phyloP scores from a whole-genome alignment of 2,329 filamentous ascomycete species.

The Fusarium sp. region DNA sequence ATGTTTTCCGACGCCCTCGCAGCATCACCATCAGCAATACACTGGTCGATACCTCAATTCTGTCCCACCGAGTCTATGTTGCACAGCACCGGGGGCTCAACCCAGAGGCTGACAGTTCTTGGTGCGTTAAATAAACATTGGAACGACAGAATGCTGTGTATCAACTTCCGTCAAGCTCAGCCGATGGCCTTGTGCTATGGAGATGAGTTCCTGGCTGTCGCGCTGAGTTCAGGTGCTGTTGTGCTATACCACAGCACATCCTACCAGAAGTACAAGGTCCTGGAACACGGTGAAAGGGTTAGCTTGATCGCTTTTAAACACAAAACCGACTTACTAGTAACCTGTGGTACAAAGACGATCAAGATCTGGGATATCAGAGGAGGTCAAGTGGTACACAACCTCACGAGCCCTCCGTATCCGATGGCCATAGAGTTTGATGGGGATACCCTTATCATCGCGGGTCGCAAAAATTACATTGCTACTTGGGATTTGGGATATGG shows the following conservation, averaged over 20 bases:
- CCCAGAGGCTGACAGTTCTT: constrained; percentile 38
- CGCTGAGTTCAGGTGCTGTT: constrained; percentile 40
- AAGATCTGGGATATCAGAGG: constrained; percentile 49
- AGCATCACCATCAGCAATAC: constrained; percentile 46
- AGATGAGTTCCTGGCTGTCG: constrained; percentile 45
- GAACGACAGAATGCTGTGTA: constrained; percentile 49
- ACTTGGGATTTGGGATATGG: constrained; percentile 45
- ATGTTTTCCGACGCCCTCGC: constrained; percentile 47
- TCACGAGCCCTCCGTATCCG: constrained; percentile 39
- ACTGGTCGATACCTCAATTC: constrained; percentile 48
- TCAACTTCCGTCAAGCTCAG: constrained; percentile 43
- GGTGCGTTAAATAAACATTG: constrained; percentile 42
- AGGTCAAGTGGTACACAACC: constrained; percentile 42
- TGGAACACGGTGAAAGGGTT: constrained; percentile 47
- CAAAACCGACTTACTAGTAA: constrained; percentile 46
- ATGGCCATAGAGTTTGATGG: constrained; percentile 44
- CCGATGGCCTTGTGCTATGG: constrained; percentile 44
- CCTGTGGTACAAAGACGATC: constrained; percentile 45
- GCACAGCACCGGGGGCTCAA: constrained; percentile 22
- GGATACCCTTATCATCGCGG: constrained; percentile 45
- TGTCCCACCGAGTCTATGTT: constrained; percentile 47
- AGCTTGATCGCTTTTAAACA: constrained; percentile 48
- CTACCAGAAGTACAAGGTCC: constrained; percentile 43
- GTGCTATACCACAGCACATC: constrained; percentile 43
- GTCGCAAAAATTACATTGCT: constrained; percentile 42